phyloP scores from a whole-genome alignment of 2,329 filamentous ascomycete species.

The Apiospora phragmitis region DNA sequence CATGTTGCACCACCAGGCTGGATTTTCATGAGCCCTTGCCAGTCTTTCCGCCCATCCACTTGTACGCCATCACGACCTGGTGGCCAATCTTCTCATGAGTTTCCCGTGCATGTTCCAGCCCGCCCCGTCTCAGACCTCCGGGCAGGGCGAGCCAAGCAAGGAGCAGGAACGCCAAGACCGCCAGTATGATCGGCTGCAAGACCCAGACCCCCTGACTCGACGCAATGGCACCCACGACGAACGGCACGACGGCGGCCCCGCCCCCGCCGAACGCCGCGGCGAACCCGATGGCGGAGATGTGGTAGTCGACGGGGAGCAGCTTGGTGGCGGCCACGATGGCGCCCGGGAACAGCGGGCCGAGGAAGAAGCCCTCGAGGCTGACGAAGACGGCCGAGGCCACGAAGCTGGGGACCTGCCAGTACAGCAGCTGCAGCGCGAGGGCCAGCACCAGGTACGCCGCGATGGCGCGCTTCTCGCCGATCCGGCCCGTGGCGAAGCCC shows the following conservation, averaged over 20 bases:
- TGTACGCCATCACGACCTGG: constrained; percentile 11
- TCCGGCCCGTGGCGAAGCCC: constrained; percentile 69
- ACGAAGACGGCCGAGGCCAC: constrained; percentile 73
- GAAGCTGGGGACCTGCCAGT: constrained; percentile 81
- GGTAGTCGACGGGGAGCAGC: constrained; percentile 66
- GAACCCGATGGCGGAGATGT: constrained; percentile 77
- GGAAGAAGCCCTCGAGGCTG: constrained; percentile 73
- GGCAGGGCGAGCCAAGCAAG: constrained; percentile 49
- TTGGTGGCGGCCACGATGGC: constrained; percentile 71
- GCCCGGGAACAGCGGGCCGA: constrained; percentile 76
- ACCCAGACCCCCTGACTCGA: constrained; percentile 55
- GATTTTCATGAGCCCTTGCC: background rate
- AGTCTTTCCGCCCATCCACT: constrained; percentile 7
- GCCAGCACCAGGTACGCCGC: constrained; percentile 62
- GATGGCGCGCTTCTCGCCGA: constrained; percentile 71
- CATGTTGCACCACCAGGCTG: too few relatives aligned
- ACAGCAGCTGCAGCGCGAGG: constrained; percentile 68
- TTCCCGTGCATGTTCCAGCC: constrained; percentile 41
- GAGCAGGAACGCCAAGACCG: constrained; percentile 44
- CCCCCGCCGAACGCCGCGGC: constrained; percentile 73
- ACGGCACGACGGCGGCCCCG: constrained; percentile 66
- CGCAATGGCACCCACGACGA: constrained; percentile 68
- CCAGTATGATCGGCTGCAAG: constrained; percentile 57
- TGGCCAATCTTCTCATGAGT: constrained; percentile 37
- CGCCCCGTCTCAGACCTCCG: constrained; percentile 37